These are phyloP conservation scores for Aureobasidium melanogenum DNA, from an alignment of 2,329 filamentous ascomycete species.

Conservation along the genomic window DNA sequence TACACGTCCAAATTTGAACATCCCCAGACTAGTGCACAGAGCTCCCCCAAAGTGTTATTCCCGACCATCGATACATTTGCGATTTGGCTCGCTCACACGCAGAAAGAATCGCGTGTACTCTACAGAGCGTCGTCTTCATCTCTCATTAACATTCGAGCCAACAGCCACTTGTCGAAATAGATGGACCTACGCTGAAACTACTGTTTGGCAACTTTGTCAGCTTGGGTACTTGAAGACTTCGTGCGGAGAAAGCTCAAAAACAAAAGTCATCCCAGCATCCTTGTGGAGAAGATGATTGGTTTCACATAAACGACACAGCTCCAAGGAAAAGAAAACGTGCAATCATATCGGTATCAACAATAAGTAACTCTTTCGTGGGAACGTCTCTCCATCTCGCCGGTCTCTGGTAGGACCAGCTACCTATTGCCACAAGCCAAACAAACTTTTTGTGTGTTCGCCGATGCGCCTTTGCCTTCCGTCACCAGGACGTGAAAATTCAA, in stretches of 20 bases:
- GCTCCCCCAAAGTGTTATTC: too few species aligned
- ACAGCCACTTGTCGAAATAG: background rate
- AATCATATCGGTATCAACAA: slow-evolving; percentile 6
- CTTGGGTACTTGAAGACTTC: background rate
- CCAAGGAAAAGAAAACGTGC: background rate
- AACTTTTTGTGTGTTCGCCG: slow-evolving; percentile 4
- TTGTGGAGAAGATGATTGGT: background rate
- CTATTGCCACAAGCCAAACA: slow-evolving; percentile 3
- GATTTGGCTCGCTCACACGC: too few species aligned
- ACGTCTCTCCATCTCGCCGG: background rate
- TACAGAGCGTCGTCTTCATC: background rate
- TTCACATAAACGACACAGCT: background rate
- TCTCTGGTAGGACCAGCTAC: slow-evolving; percentile 10
- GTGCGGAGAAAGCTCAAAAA: background rate
- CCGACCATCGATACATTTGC: background rate
- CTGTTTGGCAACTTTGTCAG: background rate
- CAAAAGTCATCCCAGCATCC: background rate
- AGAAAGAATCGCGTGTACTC: background rate
- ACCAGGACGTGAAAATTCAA: slow-evolving; percentile 7
- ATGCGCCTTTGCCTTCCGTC: slow-evolving; percentile 3
- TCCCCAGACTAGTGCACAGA: background rate
- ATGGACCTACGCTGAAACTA: too few species aligned
- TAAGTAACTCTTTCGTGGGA: background rate
- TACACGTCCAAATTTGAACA: background rate
- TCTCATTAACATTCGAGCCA: background rate